Base-by-base conservation (phyloP, 2,329 filamentous ascomycete genomes). In the Zarea fungicola region DNA sequence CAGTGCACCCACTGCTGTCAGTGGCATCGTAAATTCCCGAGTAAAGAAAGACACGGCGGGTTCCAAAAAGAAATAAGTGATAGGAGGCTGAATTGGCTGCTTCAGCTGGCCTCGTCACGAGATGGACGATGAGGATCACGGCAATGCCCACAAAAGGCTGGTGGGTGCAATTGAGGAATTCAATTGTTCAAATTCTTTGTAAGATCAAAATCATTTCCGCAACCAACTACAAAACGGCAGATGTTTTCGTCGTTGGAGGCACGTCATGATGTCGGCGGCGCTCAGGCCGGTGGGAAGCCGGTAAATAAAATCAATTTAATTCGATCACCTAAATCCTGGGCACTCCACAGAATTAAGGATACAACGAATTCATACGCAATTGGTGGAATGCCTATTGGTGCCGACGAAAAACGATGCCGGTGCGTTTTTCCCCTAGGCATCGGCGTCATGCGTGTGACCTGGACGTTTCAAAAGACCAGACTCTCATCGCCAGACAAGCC, bases 151-250 rank as follows among this genome's bases (percentile, higher is more conserved):
- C 16, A 49, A 49, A 4, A 42, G 13, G 13, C 18, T 19, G n/a
- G 23, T 28, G 7, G 46, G 46, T 3, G 10, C 9, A 13, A 49
- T 35, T 13, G 46, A 49, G 6, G 42, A 39, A 16, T 23, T 21
- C 9, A 36, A 22, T 6, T 48, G 46, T 18, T 48, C 36, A 26
- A 48, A 48, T 13, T 42, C 23, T 48, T 48, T 18, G 46, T 48
- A 18, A 48, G 42, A 23, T 48, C 46, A 18, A 48, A 42, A 22
- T 48, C 23, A 16, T 48, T 31, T 22, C 46, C 37, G 14, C 46
- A 48, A 14, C 46, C 46, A 19, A 14, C 26, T 23, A 48, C 46
- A 19, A 48, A 14, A 2, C 37, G 39, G 8, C 46, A 37, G 11
- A 42, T 13, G 4, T 2, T 19, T 6, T 36, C 22, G 23, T 49